Percentiles rank a stretch among this genome's conserved stretches.
These are phyloP conservation scores for Ephemerocybe angulata DNA, from an alignment of 768 basidiomycete genomes.

Conservation along the genomic window DNA sequence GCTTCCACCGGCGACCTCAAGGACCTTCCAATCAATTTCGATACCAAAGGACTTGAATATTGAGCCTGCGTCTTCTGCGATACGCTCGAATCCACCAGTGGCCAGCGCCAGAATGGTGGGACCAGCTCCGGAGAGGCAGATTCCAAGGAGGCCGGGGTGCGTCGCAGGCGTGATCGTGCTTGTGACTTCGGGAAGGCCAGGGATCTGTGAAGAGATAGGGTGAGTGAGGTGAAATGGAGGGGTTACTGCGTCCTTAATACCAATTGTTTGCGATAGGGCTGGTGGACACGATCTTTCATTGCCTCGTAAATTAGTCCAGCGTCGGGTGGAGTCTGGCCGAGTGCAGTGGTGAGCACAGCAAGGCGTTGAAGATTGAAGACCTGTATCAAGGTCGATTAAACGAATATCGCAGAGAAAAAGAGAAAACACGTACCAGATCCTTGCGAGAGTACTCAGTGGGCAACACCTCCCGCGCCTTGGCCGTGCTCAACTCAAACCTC, in stretches of 20 bases:
- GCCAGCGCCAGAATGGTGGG: slow-evolving; percentile 97
- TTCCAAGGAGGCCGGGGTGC: slow-evolving; percentile 93
- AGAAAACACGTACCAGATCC: slow-evolving; percentile 67
- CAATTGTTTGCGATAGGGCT: slow-evolving; percentile 87
- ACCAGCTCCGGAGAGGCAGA: slow-evolving; percentile 96
- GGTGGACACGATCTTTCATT: slow-evolving; percentile 98
- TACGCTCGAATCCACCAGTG: slow-evolving; percentile 75
- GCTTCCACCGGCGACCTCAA: slow-evolving; percentile 58
- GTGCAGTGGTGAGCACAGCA: slow-evolving; percentile 92
- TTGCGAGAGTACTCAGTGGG: slow-evolving; percentile 81
- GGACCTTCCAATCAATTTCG: slow-evolving; percentile 86
- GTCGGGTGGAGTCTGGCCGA: slow-evolving; percentile 87
- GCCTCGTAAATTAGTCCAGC: slow-evolving; percentile 97
- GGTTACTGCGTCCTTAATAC: too few relatives aligned
- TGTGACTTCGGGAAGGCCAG: slow-evolving; percentile 91
- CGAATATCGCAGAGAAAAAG: slow-evolving; percentile 1
- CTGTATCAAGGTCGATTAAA: slow-evolving; percentile 37
- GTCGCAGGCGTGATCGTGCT: slow-evolving; percentile 80
- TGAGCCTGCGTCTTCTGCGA: slow-evolving; percentile 74
- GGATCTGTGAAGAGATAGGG: slow-evolving; percentile 59
- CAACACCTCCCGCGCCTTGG: slow-evolving; percentile 88
- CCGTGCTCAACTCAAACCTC: slow-evolving; percentile 92
- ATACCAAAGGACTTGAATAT: slow-evolving; percentile 73
- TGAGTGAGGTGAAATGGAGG: not conserved
- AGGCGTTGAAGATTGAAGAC: slow-evolving; percentile 97